phyloP scores from a whole-genome alignment of 108 stramenopile species.

The Skeletonema grethae region DNA sequence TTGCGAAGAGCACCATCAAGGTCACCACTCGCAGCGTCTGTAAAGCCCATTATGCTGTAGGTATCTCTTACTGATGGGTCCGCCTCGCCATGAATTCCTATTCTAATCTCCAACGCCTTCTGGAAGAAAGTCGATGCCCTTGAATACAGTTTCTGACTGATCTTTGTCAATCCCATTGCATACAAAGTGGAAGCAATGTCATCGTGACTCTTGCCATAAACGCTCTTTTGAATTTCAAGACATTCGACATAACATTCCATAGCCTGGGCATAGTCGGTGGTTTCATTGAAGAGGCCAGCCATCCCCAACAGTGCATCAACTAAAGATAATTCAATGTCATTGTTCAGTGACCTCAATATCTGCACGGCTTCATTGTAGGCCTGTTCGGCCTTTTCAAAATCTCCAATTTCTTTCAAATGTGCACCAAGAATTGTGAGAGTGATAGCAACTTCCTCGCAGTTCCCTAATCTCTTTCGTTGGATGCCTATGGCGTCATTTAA shows the following conservation, averaged over 20 bases:
- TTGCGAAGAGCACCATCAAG: conserved; percentile 60
- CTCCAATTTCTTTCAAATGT: conserved; percentile 58
- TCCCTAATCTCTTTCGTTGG: conserved; percentile 61
- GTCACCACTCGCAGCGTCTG: conserved; percentile 60
- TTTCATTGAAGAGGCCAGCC: conserved; percentile 65
- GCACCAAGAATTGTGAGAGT: conserved; percentile 72
- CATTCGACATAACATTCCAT: conserved; percentile 63
- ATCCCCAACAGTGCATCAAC: conserved; percentile 66
- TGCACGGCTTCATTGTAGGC: conserved; percentile 63
- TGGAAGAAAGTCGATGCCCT: conserved; percentile 66
- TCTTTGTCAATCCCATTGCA: conserved; percentile 64
- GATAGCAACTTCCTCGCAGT: conserved; percentile 67
- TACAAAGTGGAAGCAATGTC: conserved; percentile 71
- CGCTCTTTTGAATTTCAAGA: conserved; percentile 57
- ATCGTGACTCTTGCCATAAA: conserved; percentile 58
- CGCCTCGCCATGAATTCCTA: conserved; percentile 57
- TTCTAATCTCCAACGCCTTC: conserved; percentile 61
- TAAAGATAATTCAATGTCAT: conserved; percentile 56
- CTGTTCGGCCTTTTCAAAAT: conserved; percentile 64
- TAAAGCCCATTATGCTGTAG: conserved; percentile 73
- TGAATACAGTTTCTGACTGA: conserved; percentile 55
- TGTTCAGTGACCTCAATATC: conserved; percentile 58
- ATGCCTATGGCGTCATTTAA: conserved; percentile 77
- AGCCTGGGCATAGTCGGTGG: conserved; percentile 62
- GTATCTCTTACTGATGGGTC: conserved; percentile 66